A percentile compares a stretch with the other conserved stretches of the same genome.
Evolutionary conservation across 1,284 basidiomycete species (phyloP).

Genomic region (Neolentinus lepideus): DNA sequence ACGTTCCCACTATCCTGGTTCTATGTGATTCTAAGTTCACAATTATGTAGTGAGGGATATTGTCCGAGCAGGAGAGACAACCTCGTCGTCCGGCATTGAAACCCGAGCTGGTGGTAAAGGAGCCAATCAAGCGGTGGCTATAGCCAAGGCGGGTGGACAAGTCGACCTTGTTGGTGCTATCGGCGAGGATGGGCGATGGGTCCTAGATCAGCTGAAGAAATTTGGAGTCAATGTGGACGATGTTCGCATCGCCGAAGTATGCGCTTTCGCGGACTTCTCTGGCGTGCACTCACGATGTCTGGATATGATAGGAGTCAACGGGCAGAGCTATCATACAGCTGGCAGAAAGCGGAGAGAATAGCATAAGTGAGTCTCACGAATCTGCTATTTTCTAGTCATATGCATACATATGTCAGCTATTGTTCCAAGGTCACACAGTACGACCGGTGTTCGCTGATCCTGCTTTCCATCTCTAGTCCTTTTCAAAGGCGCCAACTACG

Average conservation of each 20-base stretch:
- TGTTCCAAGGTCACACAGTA: too few species aligned
- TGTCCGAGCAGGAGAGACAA: conserved; percentile 47
- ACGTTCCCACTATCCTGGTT: conserved; percentile 5
- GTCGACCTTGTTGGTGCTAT: conserved; percentile 42
- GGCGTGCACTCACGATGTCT: background rate
- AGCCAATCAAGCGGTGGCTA: conserved; percentile 51
- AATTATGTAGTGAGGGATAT: conserved; percentile 35
- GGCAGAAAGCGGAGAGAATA: conserved; percentile 46
- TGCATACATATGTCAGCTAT: too few species aligned
- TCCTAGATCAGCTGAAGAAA: conserved; percentile 28
- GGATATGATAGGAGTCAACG: conserved; percentile 32
- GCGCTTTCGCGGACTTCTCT: background rate
- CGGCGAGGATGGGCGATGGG: conserved; percentile 38
- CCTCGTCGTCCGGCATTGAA: conserved; percentile 39
- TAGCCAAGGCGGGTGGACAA: conserved; percentile 37
- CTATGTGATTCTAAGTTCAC: background rate
- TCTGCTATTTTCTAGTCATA: too few species aligned
- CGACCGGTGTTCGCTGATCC: background rate
- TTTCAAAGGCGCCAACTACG: conserved; percentile 48
- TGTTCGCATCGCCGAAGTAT: conserved; percentile 31
- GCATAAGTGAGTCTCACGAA: conserved; percentile 40
- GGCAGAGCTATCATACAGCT: conserved; percentile 54
- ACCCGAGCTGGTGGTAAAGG: conserved; percentile 50
- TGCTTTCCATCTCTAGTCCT: conserved; percentile 31
- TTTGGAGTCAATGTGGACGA: conserved; percentile 31